phyloP scores from a whole-genome alignment of 139 green algal species.

The Coccomyxa sp. region DNA sequence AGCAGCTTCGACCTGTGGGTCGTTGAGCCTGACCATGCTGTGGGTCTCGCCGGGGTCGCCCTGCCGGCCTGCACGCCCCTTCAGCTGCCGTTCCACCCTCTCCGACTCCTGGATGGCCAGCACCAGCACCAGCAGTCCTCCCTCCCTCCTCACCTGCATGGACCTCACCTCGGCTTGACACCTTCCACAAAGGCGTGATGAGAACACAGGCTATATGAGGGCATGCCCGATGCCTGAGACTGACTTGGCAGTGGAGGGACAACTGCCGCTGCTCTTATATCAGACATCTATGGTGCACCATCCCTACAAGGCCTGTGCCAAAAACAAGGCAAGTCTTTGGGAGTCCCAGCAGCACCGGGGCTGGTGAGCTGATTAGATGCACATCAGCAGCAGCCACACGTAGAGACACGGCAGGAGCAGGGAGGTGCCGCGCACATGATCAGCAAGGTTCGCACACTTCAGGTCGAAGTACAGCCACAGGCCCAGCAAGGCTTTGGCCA shows the following conservation, averaged over 20 bases:
- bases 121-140: constrained; percentile 69
- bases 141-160: constrained; percentile 41
- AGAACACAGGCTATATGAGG: too few species aligned
- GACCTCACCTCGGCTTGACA: too few species aligned
- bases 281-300: too few species aligned
- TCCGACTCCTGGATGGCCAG: constrained; percentile 42
- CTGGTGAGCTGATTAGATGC: too few species aligned
- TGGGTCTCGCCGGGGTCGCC: constrained; percentile 67
- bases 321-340: too few species aligned
- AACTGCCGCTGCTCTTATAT: too few species aligned
- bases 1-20: constrained; percentile 17
- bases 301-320: too few species aligned
- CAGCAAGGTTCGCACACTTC: constrained; percentile 2
- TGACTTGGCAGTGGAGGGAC: too few species aligned
- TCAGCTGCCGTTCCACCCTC: constrained; percentile 69
- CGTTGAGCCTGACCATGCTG: constrained; percentile 44
- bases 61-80: constrained; percentile 55
- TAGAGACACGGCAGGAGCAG: not conserved
- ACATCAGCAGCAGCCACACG: not conserved
- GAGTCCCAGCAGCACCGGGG: too few species aligned
- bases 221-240: too few species aligned
- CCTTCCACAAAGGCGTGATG: too few species aligned
- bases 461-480: constrained; percentile 15
- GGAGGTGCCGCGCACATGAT: not conserved
- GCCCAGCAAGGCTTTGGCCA: not conserved